Percentiles rank a stretch among this genome's conserved stretches.
These are phyloP conservation scores for Calonectria naviculata DNA, from an alignment of 2,329 filamentous ascomycete genomes.

Conservation along the genomic window DNA sequence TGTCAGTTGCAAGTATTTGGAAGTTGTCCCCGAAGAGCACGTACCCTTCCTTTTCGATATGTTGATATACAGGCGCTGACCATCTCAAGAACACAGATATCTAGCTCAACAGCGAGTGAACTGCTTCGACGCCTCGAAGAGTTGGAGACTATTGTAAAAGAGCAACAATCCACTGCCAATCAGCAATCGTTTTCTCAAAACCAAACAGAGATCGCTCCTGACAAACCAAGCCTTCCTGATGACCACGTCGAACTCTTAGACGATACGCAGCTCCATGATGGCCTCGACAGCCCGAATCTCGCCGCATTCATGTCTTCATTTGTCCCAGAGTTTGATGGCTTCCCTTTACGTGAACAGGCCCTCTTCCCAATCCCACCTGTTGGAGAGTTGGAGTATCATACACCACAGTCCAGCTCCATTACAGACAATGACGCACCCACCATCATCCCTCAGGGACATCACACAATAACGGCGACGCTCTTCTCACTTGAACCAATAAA, in stretches of 20 bases:
- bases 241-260: not conserved
- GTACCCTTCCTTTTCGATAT: not conserved
- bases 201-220: no score
- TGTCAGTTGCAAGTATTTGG: not conserved
- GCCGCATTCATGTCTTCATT: not conserved
- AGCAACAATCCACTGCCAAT: no score
- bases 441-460: conserved; percentile 31
- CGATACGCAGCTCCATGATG: not conserved
- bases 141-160: no score
- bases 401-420: not conserved
- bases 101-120: not conserved
- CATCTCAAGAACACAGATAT: not conserved
- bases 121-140: no score
- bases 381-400: not conserved
- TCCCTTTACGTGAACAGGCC: not conserved
- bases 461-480: conserved; percentile 29
- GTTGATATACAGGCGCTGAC: not conserved
- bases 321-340: not conserved
- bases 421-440: conserved; percentile 1
- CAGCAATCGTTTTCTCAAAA: no score
- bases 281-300: not conserved
- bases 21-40: not conserved
- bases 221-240: not conserved
- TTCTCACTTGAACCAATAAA: conserved; percentile 23
- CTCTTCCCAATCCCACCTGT: not conserved